These are phyloP conservation scores for Neoascochyta sp. DNA, from an alignment of 2,329 filamentous ascomycete species.

Conservation along the genomic window DNA sequence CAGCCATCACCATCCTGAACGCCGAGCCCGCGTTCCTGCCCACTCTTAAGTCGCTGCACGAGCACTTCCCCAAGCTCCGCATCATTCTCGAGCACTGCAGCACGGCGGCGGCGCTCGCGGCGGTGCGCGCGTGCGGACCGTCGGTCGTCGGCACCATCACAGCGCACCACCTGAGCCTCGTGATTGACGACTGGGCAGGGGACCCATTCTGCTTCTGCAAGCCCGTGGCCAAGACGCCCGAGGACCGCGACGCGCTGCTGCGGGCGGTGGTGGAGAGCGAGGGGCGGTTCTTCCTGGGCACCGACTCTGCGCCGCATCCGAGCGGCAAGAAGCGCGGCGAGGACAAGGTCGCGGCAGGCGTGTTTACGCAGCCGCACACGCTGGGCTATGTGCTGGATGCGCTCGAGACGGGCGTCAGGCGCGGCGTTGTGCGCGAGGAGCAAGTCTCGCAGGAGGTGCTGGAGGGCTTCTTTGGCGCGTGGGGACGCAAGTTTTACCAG, in stretches of 20 bases:
- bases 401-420: constrained; percentile 59
- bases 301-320: constrained; percentile 68
- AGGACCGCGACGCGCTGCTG: constrained; percentile 69
- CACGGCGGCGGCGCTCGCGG: constrained; percentile 73
- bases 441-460: constrained; percentile 54
- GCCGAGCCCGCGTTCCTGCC: constrained; percentile 78
- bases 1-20: constrained; percentile 52
- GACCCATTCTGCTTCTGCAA: constrained; percentile 79
- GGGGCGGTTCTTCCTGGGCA: constrained; percentile 69
- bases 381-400: constrained; percentile 63
- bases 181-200: constrained; percentile 66
- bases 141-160: constrained; percentile 80
- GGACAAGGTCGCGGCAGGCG: constrained; percentile 60
- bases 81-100: constrained; percentile 80
- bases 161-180: constrained; percentile 79
- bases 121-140: constrained; percentile 71
- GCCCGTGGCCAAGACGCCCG: constrained; percentile 61
- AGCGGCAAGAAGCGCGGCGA: constrained; percentile 57
- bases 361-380: constrained; percentile 74
- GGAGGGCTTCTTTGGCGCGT: constrained; percentile 56
- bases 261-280: constrained; percentile 54
- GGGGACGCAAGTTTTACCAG: constrained; percentile 57
- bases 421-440: constrained; percentile 51
- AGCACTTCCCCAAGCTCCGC: constrained; percentile 67
- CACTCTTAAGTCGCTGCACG: constrained; percentile 69